A percentile compares a stretch with the other conserved stretches of the same genome.
phyloP scores from a whole-genome alignment of 495 filamentous ascomycete species.

The Trichocladium uniseriatum region DNA sequence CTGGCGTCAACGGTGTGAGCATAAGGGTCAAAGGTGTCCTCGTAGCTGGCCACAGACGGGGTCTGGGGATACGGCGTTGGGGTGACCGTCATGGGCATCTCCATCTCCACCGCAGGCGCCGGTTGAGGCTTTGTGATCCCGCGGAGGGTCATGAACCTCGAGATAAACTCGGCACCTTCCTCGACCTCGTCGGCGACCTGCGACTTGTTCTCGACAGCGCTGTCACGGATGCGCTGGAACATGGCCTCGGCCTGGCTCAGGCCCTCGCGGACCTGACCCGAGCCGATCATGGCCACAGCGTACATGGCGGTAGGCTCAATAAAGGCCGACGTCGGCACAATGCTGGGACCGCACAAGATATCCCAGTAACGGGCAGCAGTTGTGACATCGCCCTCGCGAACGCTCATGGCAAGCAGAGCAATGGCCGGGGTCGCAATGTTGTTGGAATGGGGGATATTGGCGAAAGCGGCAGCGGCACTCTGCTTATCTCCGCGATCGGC shows the following conservation, averaged over 20 bases:
- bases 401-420: constrained; percentile 74
- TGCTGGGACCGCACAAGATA: constrained; percentile 51
- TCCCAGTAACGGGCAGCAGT: constrained; percentile 69
- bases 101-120: constrained; percentile 24
- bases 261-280: constrained; percentile 67
- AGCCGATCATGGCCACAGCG: constrained; percentile 68
- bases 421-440: constrained; percentile 58
- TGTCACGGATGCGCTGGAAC: constrained; percentile 67
- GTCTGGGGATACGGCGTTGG: constrained; percentile 32
- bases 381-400: constrained; percentile 68
- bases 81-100: constrained; percentile 20
- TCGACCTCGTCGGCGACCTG: constrained; percentile 71
- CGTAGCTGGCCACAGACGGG: constrained; percentile 38
- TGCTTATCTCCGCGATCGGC: constrained; percentile 69
- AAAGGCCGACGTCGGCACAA: constrained; percentile 52
- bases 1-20: constrained; percentile 82
- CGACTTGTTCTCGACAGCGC: constrained; percentile 33
- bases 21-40: constrained; percentile 86
- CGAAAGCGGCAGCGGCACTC: constrained; percentile 60
- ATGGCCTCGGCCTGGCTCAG: constrained; percentile 67
- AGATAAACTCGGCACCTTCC: constrained; percentile 73
- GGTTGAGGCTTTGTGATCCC: constrained; percentile 39
- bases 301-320: constrained; percentile 85
- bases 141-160: constrained; percentile 60
- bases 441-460: constrained; percentile 41